Evolutionary conservation across 805 yeast genomes (phyloP), one percentile per base, ranked within the genome.

Genomic region (Cyberlindnera saturnus): DNA sequence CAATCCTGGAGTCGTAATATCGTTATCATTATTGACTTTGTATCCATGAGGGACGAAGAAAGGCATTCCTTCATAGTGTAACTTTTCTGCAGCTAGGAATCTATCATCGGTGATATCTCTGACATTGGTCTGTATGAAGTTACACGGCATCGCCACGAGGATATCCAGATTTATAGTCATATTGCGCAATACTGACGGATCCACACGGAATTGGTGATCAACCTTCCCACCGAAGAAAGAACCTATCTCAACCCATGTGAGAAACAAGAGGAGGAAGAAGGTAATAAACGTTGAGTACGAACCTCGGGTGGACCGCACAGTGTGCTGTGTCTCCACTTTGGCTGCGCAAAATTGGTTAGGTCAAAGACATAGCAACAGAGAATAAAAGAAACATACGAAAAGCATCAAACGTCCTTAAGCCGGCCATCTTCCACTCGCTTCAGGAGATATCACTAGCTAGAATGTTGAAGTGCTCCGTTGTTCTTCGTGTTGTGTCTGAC

Each of bases 231-330:
- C 96, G 44, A 90, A 69, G 59, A 74, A 86, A 13, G 85, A 82
- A 7, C 97, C 96, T 26, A 89, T 64, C 59, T 90, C 95, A 13
- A 86, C 77, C 86, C 95, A 91, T 6, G 86, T 62, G 32, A 90
- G 67, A 56, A 88, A 77, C 14, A 87, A 55, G 15, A 85, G 74
- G 45, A 75, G 70, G 20, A 83, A 50, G n/a, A 74, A 69, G 14
- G 89, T 79, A 38, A 83, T 35, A 4, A 87, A 51, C 0, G 96
- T 81, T 14, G 89, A 77, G 15, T 77, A 59, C 5, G 93, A 90
- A 31, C 96, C 96, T 48, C 93, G 71, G 26, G 75, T 65, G 1
- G 95, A 83, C 50, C 87, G 69, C 38, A 84, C 83, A 37, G 82
- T 74, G 56, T 87, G 89, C 20, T 78, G 66, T n/a, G 80, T 73